phyloP scores from a whole-genome alignment of 495 filamentous ascomycete genomes.

The Neurospora sp. region DNA sequence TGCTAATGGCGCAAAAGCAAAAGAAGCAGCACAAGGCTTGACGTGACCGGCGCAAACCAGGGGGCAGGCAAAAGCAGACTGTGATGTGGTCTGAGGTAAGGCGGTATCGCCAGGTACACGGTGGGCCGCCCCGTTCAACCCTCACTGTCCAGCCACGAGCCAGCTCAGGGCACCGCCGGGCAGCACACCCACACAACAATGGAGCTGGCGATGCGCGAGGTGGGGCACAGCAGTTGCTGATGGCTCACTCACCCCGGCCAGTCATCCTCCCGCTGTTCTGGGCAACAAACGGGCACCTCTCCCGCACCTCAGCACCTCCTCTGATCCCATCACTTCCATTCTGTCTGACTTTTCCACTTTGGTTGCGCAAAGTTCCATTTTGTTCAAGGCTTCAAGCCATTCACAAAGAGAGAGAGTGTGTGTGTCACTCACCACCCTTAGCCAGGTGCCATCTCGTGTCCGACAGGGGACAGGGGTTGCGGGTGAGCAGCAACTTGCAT shows the following conservation, averaged over 20 bases:
- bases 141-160: not conserved
- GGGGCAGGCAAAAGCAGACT: not conserved
- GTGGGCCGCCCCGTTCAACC: not conserved
- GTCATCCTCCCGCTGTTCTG: not conserved
- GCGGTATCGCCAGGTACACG: not conserved
- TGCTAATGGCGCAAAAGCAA: not conserved
- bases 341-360: not conserved
- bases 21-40: not conserved
- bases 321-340: not conserved
- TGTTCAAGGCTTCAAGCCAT: constrained; percentile 2
- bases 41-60: not conserved
- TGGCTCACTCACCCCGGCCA: not conserved
- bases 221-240: not conserved
- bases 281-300: not conserved
- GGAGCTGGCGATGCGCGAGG: not conserved
- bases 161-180: not conserved
- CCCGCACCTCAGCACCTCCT: not conserved
- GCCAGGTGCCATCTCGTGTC: constrained; percentile 14
- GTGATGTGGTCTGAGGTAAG: not conserved
- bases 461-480: constrained; percentile 32
- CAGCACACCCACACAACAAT: not conserved
- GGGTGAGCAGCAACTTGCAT: constrained; percentile 29
- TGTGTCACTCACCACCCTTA: constrained; percentile 4
- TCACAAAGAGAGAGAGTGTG: constrained; percentile 7
- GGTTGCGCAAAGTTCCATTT: not conserved